Evolutionary conservation across 345 rosid species (phyloP), one percentile per base, ranked within the genome.

Genomic region (Lepidium aucheri): DNA sequence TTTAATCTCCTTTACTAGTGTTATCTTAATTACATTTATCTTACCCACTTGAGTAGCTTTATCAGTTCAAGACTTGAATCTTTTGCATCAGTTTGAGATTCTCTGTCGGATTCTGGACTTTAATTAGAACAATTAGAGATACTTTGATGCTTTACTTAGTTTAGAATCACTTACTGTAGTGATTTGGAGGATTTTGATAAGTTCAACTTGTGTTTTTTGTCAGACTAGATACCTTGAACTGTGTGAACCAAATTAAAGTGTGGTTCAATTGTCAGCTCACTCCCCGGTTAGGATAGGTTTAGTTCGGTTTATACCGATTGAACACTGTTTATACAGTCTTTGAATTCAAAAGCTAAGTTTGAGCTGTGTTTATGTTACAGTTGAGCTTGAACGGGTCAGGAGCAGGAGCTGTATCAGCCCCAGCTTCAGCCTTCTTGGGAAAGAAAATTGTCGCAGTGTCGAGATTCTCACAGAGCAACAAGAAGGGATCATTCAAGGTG

Each of bases 311-410:
- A 26, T 13, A 33, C 35, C 2, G 22, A 7, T 45, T 33, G 15
- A 43, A 26, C 44, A 32, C 41, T 7, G 32, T 17, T 2, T 13
- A 7, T 33, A 46, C 32, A 9, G 53, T 20, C 15, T 3, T 26
- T 44, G 45, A 53, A 24, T 52, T 40, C 20, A 49, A 38, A 45
- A 16, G 30, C 14, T 70, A 12, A 22, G 53, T 26, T 45, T 44
- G 49, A 45, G 3, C 15, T 28, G 50, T 22, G 7, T 63, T 14
- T 17, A 38, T 28, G 42, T 18, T 74, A 77, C 82, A 90, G 98
- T 65, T 88, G 86, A 85, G 86, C 69, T 79, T 87, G 73, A 91
- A 87, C 67, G 92, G 95, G 30, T 74, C 91, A 8, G 81, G 82
- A 68, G 74, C 84, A 28, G 95, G 82, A 69, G 62, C 86, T 36